phyloP scores from a whole-genome alignment of 257 asterid genomes.

The Petrea volubilis region DNA sequence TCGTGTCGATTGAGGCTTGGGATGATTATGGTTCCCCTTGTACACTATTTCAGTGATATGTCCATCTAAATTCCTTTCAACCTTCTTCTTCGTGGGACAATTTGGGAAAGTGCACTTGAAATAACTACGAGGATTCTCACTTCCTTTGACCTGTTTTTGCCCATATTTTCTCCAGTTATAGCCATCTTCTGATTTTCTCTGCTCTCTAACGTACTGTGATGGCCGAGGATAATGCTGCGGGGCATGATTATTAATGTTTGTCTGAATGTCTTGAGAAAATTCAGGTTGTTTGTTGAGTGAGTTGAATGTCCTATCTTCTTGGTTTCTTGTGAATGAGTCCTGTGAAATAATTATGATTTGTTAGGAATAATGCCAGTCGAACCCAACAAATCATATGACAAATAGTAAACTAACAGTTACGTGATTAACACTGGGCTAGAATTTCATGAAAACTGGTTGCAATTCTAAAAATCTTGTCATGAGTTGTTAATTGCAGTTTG shows the following conservation, averaged over 20 bases:
- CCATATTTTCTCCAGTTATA: conserved; percentile 92
- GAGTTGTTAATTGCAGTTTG: too few relatives aligned
- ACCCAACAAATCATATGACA: too few relatives aligned
- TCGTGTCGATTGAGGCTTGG: conserved; percentile 81
- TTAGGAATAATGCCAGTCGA: conserved; percentile 20
- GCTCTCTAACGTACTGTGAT: conserved; percentile 60
- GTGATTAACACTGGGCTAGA: too few relatives aligned
- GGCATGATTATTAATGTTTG: conserved; percentile 30
- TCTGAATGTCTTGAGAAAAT: conserved; percentile 26
- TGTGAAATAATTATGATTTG: conserved; percentile 24
- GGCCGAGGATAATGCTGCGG: conserved; percentile 37
- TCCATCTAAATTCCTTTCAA: conserved; percentile 75
- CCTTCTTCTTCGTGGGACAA: conserved; percentile 93
- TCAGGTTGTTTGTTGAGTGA: conserved; percentile 30
- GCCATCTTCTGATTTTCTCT: conserved; percentile 79
- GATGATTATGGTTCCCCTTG: conserved; percentile 86
- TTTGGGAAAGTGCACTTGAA: conserved; percentile 77
- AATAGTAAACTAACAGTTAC: too few relatives aligned
- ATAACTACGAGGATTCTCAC: conserved; percentile 87
- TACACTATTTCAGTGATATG: conserved; percentile 87
- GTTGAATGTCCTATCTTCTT: conserved; percentile 17
- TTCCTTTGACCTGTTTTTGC: conserved; percentile 82
- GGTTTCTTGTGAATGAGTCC: conserved; percentile 39
- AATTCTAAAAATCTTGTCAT: too few relatives aligned
- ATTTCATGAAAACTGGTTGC: too few relatives aligned